These are phyloP conservation scores for Hanseniaspora lindneri DNA, from an alignment of 805 yeast genomes.

Conservation along the genomic window DNA sequence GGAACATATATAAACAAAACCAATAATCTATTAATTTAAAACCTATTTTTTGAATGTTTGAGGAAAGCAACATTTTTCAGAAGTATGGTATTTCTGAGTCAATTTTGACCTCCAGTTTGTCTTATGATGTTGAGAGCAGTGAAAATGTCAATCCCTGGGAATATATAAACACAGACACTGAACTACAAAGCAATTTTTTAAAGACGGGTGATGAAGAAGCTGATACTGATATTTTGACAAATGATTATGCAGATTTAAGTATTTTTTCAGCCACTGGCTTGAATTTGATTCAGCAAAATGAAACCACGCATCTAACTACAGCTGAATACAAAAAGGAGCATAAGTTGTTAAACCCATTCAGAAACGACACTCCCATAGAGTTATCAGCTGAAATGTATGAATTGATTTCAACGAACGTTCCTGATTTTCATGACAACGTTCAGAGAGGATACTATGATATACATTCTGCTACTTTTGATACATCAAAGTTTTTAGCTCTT, in stretches of 20 bases:
- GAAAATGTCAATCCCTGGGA: not conserved
- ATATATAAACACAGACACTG: not conserved
- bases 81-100: not conserved
- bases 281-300: not conserved
- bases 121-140: not conserved
- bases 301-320: not conserved
- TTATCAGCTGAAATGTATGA: not conserved
- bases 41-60: not conserved
- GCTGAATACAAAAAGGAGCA: not conserved
- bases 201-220: not conserved
- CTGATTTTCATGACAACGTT: not conserved
- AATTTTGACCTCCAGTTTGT: not conserved
- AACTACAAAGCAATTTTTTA: not conserved
- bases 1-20: too few species aligned
- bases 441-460: not conserved
- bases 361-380: not conserved
- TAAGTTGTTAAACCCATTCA: not conserved
- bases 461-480: not conserved
- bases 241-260: not conserved
- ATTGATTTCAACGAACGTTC: not conserved
- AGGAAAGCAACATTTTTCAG: not conserved
- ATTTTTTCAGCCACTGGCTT: not conserved
- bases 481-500: not conserved
- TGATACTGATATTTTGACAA: not conserved
- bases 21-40: too few species aligned